Percentiles rank a stretch among this genome's conserved stretches.
phyloP scores from a whole-genome alignment of 2,329 filamentous ascomycete species.

The Penicillium sp. region DNA sequence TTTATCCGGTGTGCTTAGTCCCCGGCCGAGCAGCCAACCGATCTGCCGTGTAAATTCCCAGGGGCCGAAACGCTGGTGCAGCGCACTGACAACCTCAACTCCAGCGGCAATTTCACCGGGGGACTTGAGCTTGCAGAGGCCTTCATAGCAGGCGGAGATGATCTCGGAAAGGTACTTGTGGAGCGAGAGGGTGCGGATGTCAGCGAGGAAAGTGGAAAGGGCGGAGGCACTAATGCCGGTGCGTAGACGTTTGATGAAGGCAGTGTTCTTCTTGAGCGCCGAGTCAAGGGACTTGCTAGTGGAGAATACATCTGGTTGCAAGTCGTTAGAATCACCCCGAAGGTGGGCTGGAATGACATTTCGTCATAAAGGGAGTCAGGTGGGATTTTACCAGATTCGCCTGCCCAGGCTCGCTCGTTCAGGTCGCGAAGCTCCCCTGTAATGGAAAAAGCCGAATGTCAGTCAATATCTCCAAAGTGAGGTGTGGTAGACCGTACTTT shows the following conservation, averaged over 20 bases:
- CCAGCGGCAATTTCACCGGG: conserved; percentile 89
- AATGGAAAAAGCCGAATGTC: conserved; percentile 5
- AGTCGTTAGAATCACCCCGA: conserved; percentile 13
- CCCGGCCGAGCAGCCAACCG: conserved; percentile 88
- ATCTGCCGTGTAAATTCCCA: conserved; percentile 86
- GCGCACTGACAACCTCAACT: conserved; percentile 88
- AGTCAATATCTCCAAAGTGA: background rate
- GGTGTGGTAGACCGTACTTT: conserved; percentile 36
- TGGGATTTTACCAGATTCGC: conserved; percentile 69
- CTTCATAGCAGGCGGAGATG: conserved; percentile 92
- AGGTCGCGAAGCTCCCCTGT: conserved; percentile 84
- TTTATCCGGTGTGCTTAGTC: conserved; percentile 87
- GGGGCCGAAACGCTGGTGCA: conserved; percentile 92
- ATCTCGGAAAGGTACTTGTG: conserved; percentile 98
- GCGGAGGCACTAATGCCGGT: conserved; percentile 81
- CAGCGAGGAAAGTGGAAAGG: conserved; percentile 79
- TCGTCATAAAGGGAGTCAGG: conserved; percentile 11
- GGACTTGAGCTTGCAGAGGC: conserved; percentile 84
- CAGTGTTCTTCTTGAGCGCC: conserved; percentile 95
- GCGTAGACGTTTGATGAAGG: conserved; percentile 93
- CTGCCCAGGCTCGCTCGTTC: conserved; percentile 84
- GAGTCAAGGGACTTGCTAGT: conserved; percentile 83
- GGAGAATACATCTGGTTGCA: conserved; percentile 65
- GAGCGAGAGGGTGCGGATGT: conserved; percentile 84
- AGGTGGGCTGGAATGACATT: conserved; percentile 6